A percentile compares a stretch with the other conserved stretches of the same genome.
phyloP scores from a whole-genome alignment of 495 filamentous ascomycete species.

The Annulohypoxylon nitens region DNA sequence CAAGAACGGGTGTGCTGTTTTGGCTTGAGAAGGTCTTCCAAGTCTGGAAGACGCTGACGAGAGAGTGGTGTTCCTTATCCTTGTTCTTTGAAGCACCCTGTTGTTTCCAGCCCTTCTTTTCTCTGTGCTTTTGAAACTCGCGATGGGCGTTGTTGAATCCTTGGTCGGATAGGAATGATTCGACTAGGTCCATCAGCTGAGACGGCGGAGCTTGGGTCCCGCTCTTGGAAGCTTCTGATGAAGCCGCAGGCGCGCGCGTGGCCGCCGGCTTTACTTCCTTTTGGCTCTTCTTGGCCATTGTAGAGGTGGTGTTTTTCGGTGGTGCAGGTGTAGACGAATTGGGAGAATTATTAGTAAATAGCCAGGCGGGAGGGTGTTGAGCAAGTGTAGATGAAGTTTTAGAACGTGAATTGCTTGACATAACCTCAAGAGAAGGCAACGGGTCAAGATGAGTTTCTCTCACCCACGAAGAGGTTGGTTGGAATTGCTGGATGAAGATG shows the following conservation, averaged over 20 bases:
- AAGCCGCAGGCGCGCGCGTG: constrained; percentile 17
- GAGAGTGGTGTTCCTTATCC: constrained; percentile 54
- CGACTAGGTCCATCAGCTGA: constrained; percentile 74
- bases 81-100: constrained; percentile 43
- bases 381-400: constrained; percentile 26
- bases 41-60: constrained; percentile 60
- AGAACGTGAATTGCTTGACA: constrained; percentile 37
- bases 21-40: constrained; percentile 59
- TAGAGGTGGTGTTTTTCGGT: constrained; percentile 14
- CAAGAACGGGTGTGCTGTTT: constrained; percentile 48
- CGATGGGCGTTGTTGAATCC: constrained; percentile 70
- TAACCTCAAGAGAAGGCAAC: constrained; percentile 38
- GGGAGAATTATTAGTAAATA: constrained; percentile 60
- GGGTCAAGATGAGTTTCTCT: background rate
- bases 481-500: background rate
- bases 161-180: constrained; percentile 74
- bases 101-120: constrained; percentile 59
- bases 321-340: constrained; percentile 27
- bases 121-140: constrained; percentile 70
- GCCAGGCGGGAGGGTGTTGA: constrained; percentile 56
- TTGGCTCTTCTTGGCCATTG: constrained; percentile 52
- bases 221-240: constrained; percentile 29
- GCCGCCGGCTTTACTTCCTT: constrained; percentile 41
- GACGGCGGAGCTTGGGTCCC: constrained; percentile 59
- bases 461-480: constrained; percentile 12